Conservation (phyloP, 2,329 filamentous ascomycete genomes). For the Botrytis squamosa region DNA sequence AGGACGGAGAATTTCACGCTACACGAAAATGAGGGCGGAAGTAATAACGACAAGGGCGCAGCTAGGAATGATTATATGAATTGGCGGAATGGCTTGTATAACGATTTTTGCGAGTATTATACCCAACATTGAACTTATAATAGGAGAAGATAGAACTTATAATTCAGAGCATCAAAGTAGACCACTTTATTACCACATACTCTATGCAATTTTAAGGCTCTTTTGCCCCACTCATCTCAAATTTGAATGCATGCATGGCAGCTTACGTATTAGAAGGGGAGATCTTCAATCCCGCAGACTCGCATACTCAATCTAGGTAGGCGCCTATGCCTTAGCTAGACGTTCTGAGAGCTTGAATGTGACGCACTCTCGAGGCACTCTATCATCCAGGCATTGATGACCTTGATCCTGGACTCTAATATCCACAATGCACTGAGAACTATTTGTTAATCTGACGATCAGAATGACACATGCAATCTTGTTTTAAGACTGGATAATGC, state of each 20-base stretch:
- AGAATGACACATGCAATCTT: conserved; percentile 8
- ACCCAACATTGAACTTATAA: conserved; percentile 22
- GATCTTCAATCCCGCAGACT: background rate
- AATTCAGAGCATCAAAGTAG: conserved; percentile 16
- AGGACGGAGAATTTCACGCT: conserved; percentile 6
- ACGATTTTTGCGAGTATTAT: conserved; percentile 23
- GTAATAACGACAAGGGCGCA: background rate
- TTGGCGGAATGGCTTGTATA: conserved; percentile 23
- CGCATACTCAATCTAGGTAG: background rate
- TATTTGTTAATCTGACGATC: background rate
- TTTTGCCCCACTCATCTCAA: conserved; percentile 5
- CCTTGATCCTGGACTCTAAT: conserved; percentile 1
- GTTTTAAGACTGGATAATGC: background rate
- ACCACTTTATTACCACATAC: background rate
- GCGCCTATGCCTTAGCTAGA: background rate
- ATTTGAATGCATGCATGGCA: conserved; percentile 8
- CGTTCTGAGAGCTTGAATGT: background rate
- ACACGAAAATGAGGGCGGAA: background rate
- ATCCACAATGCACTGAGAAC: background rate
- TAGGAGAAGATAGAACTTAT: conserved; percentile 22
- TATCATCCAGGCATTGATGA: background rate
- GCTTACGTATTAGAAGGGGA: background rate
- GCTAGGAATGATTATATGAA: conserved; percentile 18
- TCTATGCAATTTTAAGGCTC: background rate
- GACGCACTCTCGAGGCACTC: background rate